Base-by-base conservation (phyloP, 1,139 yeast genomes). In the Suhomyces maxii region DNA sequence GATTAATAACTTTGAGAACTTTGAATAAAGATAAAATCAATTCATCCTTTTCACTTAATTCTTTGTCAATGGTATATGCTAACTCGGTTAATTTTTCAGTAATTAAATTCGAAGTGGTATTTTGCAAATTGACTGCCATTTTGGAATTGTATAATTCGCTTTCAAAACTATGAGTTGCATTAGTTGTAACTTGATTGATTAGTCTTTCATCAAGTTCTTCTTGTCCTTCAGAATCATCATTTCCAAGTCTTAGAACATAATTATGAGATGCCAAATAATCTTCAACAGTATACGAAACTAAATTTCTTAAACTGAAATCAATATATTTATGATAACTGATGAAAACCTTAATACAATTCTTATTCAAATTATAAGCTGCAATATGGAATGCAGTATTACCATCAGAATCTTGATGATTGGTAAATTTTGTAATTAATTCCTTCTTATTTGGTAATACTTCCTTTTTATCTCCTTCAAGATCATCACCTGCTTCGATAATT, bases 371-470 rank as follows among this genome's bases (percentile, higher is more conserved):
- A 46, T 82, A 80, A 1, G 95, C 87, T 28, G 93, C 86, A 39
- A 91, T 77, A 58, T 91, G 96, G 47, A 90, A 72, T 0, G 96
- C 96, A 0, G 97, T 88, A 61, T 91, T 89, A 0, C 98, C 98
- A 54, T 85, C 83, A 28, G 72, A 67, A 63, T 93, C 97, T 56
- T 86, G 95, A 45, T 83, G 82, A 61, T 90, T 87, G 40, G 89
- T 70, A 56, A 89, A 83, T 60, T 87, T 93, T 14, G 83, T 75
- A 31, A 89, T 69, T 23, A 71, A 48, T 14, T 67, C 68, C 36
- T 63, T 62, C 26, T 55, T 55, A 23, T 54, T 53, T 7, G 53
- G 39, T n/a, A 37, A 31, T 25, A 46, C 23, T 25, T 26, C 37
- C 36, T 25, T 23, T 11, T 35, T 50, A 11, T 52, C 33, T 10